phyloP scores from a whole-genome alignment of 768 basidiomycete genomes.

The Pleurotus platypus region DNA sequence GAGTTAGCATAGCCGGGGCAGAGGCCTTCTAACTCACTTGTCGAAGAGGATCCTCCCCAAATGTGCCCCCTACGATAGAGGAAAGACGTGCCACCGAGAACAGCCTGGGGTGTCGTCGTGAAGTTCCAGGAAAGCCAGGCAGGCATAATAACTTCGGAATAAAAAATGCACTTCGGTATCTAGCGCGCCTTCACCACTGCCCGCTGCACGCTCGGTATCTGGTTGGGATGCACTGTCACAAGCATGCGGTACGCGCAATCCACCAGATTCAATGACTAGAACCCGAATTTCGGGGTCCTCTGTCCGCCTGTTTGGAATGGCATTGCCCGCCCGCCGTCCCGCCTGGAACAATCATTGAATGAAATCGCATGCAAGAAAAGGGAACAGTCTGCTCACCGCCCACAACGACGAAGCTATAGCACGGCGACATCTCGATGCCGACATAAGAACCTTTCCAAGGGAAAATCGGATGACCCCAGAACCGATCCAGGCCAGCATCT shows the following conservation, averaged over 20 bases:
- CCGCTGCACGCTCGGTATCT: not conserved
- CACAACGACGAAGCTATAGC: slow-evolving; percentile 7
- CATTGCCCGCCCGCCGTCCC: slow-evolving; percentile 6
- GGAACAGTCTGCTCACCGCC: not conserved
- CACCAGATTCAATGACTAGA: slow-evolving; percentile 4
- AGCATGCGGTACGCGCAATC: not conserved
- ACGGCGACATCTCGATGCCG: not conserved
- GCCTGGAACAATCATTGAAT: not conserved
- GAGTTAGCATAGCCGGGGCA: no score
- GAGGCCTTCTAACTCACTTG: slow-evolving; percentile 15
- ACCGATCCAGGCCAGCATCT: no score
- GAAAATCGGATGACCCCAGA: no score
- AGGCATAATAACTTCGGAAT: not conserved
- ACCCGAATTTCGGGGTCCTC: not conserved
- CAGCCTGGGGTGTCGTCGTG: slow-evolving; percentile 16
- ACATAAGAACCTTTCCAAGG: not conserved
- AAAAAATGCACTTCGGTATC: slow-evolving; percentile 7
- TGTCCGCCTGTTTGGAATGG: not conserved
- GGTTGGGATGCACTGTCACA: not conserved
- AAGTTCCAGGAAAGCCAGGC: slow-evolving; percentile 16
- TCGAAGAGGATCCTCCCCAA: slow-evolving; percentile 16
- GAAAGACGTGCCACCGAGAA: slow-evolving; percentile 11
- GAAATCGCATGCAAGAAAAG: not conserved
- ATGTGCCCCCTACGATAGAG: slow-evolving; percentile 15
- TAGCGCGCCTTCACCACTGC: slow-evolving; percentile 4